These are phyloP conservation scores for Lipomyces chichibuensis DNA, from an alignment of 805 yeast genomes.

Conservation along the genomic window DNA sequence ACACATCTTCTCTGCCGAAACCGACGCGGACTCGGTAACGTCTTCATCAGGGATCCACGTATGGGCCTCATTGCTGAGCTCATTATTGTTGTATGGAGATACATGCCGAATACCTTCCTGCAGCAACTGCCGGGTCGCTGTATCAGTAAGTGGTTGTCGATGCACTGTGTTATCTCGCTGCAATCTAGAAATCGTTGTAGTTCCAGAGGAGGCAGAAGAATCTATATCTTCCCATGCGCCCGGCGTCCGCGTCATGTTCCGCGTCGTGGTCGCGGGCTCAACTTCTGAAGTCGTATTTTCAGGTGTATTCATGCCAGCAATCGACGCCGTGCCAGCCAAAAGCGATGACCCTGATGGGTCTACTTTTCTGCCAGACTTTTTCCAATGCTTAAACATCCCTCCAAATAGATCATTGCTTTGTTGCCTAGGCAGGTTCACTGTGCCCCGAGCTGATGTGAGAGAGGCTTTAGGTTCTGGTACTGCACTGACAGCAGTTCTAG, in stretches of 20 bases:
- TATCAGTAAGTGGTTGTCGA: conserved; percentile 17
- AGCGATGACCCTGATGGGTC: not conserved
- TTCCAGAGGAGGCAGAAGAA: conserved; percentile 1
- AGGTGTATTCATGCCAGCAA: not conserved
- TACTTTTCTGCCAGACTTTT: conserved; percentile 8
- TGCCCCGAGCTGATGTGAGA: not conserved
- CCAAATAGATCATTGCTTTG: conserved; percentile 10
- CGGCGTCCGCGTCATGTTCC: conserved; percentile 7
- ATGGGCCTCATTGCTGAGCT: conserved; percentile 15
- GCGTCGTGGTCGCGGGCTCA: not conserved
- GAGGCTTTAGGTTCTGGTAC: not conserved
- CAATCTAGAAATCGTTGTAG: not conserved
- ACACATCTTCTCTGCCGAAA: conserved; percentile 28
- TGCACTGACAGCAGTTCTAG: not conserved
- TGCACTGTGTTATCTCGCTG: not conserved
- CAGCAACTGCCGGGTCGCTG: conserved; percentile 23
- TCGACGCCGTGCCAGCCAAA: conserved; percentile 2
- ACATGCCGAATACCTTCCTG: conserved; percentile 27
- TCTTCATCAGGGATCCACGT: conserved; percentile 21
- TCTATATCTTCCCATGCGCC: conserved; percentile 28
- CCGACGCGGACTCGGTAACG: conserved; percentile 21
- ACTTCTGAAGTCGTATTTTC: not conserved
- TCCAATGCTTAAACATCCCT: conserved; percentile 24
- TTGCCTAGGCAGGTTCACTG: not conserved
- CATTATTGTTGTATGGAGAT: conserved; percentile 19